Evolutionary conservation across 2,329 filamentous ascomycete species (phyloP), one percentile per base, ranked within the genome.

Genomic region (Zelopaecilomyces penicillatus): DNA sequence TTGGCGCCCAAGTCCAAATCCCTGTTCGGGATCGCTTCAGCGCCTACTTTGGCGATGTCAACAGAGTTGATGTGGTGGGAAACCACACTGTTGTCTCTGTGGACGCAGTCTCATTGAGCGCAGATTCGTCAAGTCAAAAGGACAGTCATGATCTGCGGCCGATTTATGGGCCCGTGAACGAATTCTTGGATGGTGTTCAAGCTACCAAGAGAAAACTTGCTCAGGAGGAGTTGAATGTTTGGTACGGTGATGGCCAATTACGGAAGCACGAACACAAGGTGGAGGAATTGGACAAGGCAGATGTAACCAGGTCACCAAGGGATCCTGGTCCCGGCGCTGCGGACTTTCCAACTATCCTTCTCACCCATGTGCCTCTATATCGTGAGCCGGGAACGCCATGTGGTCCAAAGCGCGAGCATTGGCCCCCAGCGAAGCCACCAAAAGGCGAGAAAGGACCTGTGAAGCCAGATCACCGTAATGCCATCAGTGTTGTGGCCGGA

Each of bases 61-160:
- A 96, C 63, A 76, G 87, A 6, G 82, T 98, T 19, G 89, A 97
- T 61, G 76, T 97, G 5, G 75, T 97, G 43, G 93, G 87, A 9
- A 98, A 98, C 59, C 93, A 98, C 62, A 94, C 88, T 0, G 89
- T 98, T 60, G 87, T 98, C 19, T 94, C 88, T 1, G 76, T 98
- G 6, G 93, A 98, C 60, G 80, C 84, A 0, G 83, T 95, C 4
- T 96, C 90, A 0, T 65, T 97, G 55, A 95, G 88, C 58, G 91
- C 93, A 3, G 74, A 62, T 37, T 70, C 70, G 2, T 78, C 76
- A 2, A 61, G 69, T 39, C 69, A 75, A 60, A 73, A 71, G 33
- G 65, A 71, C 41, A 62, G 65, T 5, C 65, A 75, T 42, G 75
- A 80, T 34, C 60, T 81, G 12, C 65, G 66, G 35, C 70, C 74